These are phyloP conservation scores for Pichia sp. DNA, from an alignment of 1,139 yeast species.

Conservation along the genomic window DNA sequence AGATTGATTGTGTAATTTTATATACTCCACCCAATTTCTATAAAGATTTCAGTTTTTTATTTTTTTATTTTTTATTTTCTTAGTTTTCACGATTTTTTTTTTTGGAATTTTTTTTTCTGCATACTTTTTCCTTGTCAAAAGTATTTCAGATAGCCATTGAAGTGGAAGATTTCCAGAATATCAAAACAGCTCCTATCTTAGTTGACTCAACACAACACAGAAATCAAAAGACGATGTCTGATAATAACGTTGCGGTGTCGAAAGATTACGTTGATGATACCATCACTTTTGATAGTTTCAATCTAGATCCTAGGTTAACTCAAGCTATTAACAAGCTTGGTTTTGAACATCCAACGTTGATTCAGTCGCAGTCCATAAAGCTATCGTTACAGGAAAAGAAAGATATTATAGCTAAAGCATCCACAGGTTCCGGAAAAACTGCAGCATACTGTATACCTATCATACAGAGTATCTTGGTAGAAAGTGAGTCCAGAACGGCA, in stretches of 20 bases:
- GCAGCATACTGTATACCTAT: conserved; percentile 89
- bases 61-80: no score
- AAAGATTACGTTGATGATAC: conserved; percentile 67
- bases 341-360: conserved; percentile 78
- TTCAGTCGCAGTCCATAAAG: conserved; percentile 90
- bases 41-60: no score
- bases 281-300: conserved; percentile 64
- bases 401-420: conserved; percentile 77
- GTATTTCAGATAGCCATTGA: no score
- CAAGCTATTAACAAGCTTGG: conserved; percentile 86
- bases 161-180: no score
- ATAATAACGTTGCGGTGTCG: conserved; percentile 42
- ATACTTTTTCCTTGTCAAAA: no score
- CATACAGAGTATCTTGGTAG: conserved; percentile 72
- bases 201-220: no score
- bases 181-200: no score
- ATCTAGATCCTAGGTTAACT: conserved; percentile 71
- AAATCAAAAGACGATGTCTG: no score
- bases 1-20: conserved; percentile 16
- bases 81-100: no score
- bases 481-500: conserved; percentile 6
- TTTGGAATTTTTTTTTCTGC: no score
- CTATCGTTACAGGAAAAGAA: conserved; percentile 84
- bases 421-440: conserved; percentile 81
- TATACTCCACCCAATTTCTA: no score